A percentile compares a stretch with the other conserved stretches of the same genome.
These are phyloP conservation scores for Hirschfeldia incana DNA, from an alignment of 345 rosid species.

Conservation along the genomic window DNA sequence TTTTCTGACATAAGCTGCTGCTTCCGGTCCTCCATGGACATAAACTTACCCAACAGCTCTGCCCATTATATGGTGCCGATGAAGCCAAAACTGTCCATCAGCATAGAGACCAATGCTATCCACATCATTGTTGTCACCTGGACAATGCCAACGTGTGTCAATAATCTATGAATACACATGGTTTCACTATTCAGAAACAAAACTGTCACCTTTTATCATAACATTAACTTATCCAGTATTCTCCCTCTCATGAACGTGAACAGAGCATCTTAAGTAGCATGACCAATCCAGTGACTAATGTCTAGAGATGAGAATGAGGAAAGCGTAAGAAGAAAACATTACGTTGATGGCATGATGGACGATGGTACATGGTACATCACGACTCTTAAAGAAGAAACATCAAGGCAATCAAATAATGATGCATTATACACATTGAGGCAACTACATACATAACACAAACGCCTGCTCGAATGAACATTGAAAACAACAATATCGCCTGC, in stretches of 20 bases:
- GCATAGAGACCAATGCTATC: no score
- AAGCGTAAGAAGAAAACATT: slow-evolving; percentile 3
- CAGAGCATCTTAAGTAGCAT: no score
- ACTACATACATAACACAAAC: neutral
- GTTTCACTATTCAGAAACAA: slow-evolving; percentile 1
- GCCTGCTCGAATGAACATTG: no score
- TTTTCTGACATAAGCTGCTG: no score
- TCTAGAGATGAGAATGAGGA: neutral
- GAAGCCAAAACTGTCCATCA: no score
- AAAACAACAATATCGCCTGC: no score
- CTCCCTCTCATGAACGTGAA: slow-evolving; percentile 58
- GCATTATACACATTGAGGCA: neutral
- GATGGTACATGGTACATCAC: no score
- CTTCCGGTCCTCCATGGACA: no score
- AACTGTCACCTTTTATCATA: slow-evolving; percentile 77
- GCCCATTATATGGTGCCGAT: no score
- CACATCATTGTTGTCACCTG: no score
- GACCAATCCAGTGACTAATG: no score
- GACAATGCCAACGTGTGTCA: slow-evolving; percentile 14
- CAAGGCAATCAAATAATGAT: neutral
- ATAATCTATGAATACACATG: neutral
- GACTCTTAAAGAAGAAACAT: slow-evolving; percentile 56
- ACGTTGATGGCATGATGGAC: slow-evolving; percentile 98
- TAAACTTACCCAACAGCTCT: no score
- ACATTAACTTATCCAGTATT: slow-evolving; percentile 87